Evolutionary conservation across 371 early-diverging fungal species (phyloP), one percentile per base, ranked within the genome.

Genomic region (Capillidium heterosporum): DNA sequence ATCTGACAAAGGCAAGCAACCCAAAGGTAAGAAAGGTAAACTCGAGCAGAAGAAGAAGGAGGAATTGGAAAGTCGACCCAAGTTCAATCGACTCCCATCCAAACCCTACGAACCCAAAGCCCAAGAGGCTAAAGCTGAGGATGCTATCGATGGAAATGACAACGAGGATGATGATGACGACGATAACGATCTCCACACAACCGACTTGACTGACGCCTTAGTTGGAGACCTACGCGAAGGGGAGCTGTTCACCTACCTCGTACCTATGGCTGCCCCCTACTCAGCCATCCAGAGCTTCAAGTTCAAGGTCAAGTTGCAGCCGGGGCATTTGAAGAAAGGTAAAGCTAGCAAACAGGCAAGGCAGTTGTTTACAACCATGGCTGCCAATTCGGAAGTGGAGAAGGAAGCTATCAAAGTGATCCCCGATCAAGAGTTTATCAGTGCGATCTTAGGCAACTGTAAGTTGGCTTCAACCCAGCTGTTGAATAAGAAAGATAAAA

Each of bases 251-350:
- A 75, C 80, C 52, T 86, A 80, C 68, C 91, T 91, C n/a, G 73
- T 99, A 21, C 91, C 98, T 0, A 87, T 99, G 1, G 89, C 92
- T 63, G 99, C 95, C 2, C 99, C 99, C 0, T 99, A 92, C 68
- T 63, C 68, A 2, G 75, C 89, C 0, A 67, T 99, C 17, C 80
- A 83, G 26, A 80, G 82, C 55, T 95, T 84, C 78, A 94, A 91
- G 69, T 99, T 89, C 71, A 91, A 87, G 67, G 87, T 93, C 27
- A 96, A 97, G 67, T 69, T 99, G 43, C 73, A 83, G 0, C 99
- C 99, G 2, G 99, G 99, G n/a, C 67, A 81, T 15, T 67, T 87
- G 61, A 99, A 99, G 66, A 91, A 92, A 71, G 99, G 98, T 55
- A 95, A 95, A 72, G 85, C 61, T 28, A 47, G 57, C 42, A 64